Percentiles rank a stretch among this genome's conserved stretches.
phyloP scores from a whole-genome alignment of 352 stramenopile species.

The Pythium dissotocum region DNA sequence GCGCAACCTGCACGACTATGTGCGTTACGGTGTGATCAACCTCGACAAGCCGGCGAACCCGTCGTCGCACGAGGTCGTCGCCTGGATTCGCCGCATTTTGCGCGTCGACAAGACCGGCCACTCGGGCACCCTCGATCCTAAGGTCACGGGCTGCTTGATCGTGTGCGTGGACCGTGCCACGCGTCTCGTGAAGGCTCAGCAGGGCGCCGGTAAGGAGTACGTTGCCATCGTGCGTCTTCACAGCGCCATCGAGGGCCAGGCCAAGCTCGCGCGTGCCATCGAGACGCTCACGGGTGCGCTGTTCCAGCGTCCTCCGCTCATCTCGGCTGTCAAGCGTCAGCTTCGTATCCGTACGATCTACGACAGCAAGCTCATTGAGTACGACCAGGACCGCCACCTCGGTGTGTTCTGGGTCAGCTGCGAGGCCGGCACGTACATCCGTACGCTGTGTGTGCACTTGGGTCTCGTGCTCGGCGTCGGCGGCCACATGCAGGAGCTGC shows the following conservation, averaged over 20 bases:
- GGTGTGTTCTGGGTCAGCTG: constrained; percentile 97
- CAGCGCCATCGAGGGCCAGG: constrained; percentile 92
- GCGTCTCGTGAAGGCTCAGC: constrained; percentile 85
- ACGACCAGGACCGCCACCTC: constrained; percentile 96
- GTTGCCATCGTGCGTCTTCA: constrained; percentile 98
- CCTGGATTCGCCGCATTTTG: constrained; percentile 99
- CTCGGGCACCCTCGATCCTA: constrained; percentile 99
- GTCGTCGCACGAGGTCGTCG: constrained; percentile 99
- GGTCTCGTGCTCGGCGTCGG: constrained; percentile 97
- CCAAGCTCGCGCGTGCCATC: constrained; percentile 93
- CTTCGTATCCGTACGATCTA: constrained; percentile 99
- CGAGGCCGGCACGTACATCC: constrained; percentile 99
- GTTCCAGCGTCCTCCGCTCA: constrained; percentile 99
- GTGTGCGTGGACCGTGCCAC: constrained; percentile 99
- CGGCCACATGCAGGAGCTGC: constrained; percentile 99
- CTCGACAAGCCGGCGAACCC: constrained; percentile 99
- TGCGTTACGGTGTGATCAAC: constrained; percentile 99
- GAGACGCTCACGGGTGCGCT: constrained; percentile 99
- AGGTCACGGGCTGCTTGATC: constrained; percentile 99
- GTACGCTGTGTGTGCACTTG: constrained; percentile 99
- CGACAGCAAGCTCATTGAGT: constrained; percentile 98
- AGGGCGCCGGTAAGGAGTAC: constrained; percentile 99
- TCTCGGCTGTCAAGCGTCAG: constrained; percentile 99
- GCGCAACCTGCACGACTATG: constrained; percentile 96
- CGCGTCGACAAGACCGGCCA: constrained; percentile 99